Conservation (phyloP, 306 rosid genomes). For the Dryas octopetala region DNA sequence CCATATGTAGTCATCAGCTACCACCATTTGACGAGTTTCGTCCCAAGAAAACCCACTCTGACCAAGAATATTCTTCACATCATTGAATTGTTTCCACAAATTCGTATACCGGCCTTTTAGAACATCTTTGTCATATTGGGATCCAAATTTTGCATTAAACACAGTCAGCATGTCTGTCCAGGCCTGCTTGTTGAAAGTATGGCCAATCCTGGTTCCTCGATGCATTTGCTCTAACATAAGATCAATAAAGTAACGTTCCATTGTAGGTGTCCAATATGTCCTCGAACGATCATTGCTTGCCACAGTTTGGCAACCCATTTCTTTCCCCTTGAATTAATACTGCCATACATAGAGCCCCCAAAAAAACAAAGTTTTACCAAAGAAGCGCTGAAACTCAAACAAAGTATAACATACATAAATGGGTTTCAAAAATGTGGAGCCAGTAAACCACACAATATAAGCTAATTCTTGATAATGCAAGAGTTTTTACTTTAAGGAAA, state of each 20-base stretch:
- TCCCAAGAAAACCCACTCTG: slow-evolving; percentile 81
- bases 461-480: too few relatives aligned
- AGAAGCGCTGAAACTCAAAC: too few relatives aligned
- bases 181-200: slow-evolving; percentile 72
- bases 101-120: slow-evolving; percentile 65
- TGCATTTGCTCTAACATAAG: slow-evolving; percentile 77
- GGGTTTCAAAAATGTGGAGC: too few relatives aligned
- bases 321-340: slow-evolving; percentile 19
- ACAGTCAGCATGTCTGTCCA: slow-evolving; percentile 66
- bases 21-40: slow-evolving; percentile 62
- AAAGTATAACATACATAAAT: too few relatives aligned
- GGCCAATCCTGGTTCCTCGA: slow-evolving; percentile 61
- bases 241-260: slow-evolving; percentile 71
- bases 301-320: slow-evolving; percentile 52
- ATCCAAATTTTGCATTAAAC: slow-evolving; percentile 66
- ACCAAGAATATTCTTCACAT: slow-evolving; percentile 57
- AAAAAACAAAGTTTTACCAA: too few relatives aligned
- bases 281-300: slow-evolving; percentile 58
- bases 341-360: neutral
- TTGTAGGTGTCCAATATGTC: slow-evolving; percentile 65
- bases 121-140: slow-evolving; percentile 71
- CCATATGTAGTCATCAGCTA: slow-evolving; percentile 66
- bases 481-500: too few relatives aligned
- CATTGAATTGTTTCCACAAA: slow-evolving; percentile 82
- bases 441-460: too few relatives aligned